Evolutionary conservation across 345 rosid genomes (phyloP), one percentile per base, ranked within the genome.

Genomic region (Fremontodendron californicum): DNA sequence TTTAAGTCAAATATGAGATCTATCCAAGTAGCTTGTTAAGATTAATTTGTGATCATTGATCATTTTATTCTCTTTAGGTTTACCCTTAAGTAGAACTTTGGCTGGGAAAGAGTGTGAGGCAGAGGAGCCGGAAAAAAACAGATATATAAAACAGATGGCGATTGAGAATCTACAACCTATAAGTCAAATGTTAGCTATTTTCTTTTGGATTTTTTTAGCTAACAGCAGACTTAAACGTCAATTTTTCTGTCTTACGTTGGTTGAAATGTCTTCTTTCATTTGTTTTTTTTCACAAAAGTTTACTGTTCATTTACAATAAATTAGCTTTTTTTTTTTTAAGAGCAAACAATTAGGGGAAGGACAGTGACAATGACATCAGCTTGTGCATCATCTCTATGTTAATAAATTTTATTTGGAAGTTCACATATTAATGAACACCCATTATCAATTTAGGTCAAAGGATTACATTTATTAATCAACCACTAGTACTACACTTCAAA

Each of bases 401-500:
- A 62, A 49, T 70, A 19, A 48, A 51, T 27, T 33, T 70, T 35
- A 23, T n/a, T 25, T 52, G 25, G 45, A 68, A 75, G 75, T 65
- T 46, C n/a, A 46, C 6, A 29, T 10, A 48, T 80, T 25, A 80
- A 55, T 66, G 40, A 35, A 57, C 4, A 31, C 16, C 49, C 48
- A 73, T 8, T 33, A 46, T 29, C 6, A 51, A 66, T 10, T 12
- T 33, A 63, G 23, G 45, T 61, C 21, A 43, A 42, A 67, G 18
- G 19, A 67, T 21, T 43, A 62, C 60, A 49, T 2, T 52, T 29
- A 27, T 63, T 45, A 65, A 76, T 23, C 33, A 5, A 70, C 27
- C 8, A 33, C 12, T 35, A 3, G 9, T 31, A 33, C 18, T 8
- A n/a, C n/a, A n/a, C n/a, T 10, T 5, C 39, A 67, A 37, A 29